phyloP scores from a whole-genome alignment of 176 grass and related monocot genomes.

The Bonia amplexicaulis region DNA sequence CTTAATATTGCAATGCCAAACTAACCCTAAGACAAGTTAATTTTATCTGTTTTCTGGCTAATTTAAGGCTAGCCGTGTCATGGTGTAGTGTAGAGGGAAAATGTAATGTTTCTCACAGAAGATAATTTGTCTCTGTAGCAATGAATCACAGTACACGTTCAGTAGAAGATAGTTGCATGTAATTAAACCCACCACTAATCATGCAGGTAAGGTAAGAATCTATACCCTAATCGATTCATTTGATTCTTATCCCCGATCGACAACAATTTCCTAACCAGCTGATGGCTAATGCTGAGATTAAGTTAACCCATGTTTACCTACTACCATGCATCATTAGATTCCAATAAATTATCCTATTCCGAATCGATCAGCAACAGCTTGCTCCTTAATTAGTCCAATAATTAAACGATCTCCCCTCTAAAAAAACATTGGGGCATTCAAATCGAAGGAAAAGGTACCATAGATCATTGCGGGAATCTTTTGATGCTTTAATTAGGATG shows the following conservation, averaged over 20 bases:
- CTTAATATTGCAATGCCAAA: too few species aligned
- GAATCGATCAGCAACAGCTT: slow-evolving; percentile 21
- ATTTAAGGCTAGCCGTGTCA: too few species aligned
- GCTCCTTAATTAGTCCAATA: slow-evolving; percentile 3
- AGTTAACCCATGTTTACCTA: background rate
- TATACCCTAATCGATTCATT: too few species aligned
- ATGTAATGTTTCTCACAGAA: too few species aligned
- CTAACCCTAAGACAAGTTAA: too few species aligned
- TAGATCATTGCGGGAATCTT: slow-evolving; percentile 28
- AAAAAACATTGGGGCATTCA: slow-evolving; percentile 3
- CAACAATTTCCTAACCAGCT: background rate
- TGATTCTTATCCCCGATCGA: background rate
- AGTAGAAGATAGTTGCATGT: background rate
- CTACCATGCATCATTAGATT: slow-evolving; percentile 19
- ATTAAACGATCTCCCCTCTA: background rate
- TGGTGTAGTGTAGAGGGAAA: too few species aligned
- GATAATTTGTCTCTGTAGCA: too few species aligned
- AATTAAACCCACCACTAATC: background rate
- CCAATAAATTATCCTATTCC: background rate
- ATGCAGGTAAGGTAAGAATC: background rate
- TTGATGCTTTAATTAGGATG: background rate
- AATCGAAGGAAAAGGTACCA: background rate
- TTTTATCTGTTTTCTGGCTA: too few species aligned
- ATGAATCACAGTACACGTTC: background rate
- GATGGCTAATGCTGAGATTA: background rate